Evolutionary conservation across 352 stramenopile species (phyloP).

Genomic region (Phytophthora chlamydospora): DNA sequence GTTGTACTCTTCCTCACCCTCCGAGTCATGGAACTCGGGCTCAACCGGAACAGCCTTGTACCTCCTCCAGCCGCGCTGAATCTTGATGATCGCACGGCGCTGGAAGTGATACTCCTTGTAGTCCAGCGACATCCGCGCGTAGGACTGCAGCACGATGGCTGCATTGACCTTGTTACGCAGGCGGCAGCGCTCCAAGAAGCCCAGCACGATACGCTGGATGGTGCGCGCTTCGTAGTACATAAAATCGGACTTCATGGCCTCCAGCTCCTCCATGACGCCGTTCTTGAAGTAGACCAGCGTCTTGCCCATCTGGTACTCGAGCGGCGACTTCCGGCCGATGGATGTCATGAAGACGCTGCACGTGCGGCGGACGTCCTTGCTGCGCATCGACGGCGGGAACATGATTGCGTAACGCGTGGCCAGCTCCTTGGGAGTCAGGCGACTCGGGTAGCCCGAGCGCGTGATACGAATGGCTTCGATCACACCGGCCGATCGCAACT

Average conservation of each 20-base stretch:
- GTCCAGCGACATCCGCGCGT: constrained; percentile 79
- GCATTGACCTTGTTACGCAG: constrained; percentile 69
- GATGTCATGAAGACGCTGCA: constrained; percentile 83
- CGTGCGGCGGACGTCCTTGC: constrained; percentile 73
- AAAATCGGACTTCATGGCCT: constrained; percentile 93
- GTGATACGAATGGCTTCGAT: constrained; percentile 94
- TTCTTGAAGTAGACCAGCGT: constrained; percentile 97
- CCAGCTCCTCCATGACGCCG: constrained; percentile 94
- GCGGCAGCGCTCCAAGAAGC: constrained; percentile 80
- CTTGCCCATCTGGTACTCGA: constrained; percentile 93
- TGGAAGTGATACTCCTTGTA: constrained; percentile 74
- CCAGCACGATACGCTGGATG: constrained; percentile 82
- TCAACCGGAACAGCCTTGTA: constrained; percentile 51
- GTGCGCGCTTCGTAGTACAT: constrained; percentile 91
- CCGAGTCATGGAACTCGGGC: constrained; percentile 38
- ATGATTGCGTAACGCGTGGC: constrained; percentile 89
- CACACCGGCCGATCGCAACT: constrained; percentile 91
- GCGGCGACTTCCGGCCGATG: constrained; percentile 80
- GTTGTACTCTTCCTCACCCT: constrained; percentile 48
- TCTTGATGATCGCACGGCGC: constrained; percentile 68
- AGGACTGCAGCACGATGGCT: constrained; percentile 83
- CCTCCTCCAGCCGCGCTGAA: constrained; percentile 71
- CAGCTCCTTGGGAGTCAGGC: constrained; percentile 87
- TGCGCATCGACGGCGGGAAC: constrained; percentile 90
- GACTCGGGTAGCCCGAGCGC: constrained; percentile 90